A percentile compares a stretch with the other conserved stretches of the same genome.
Conservation (phyloP, 1,284 basidiomycete species). For the Heliocybe sulcata region DNA sequence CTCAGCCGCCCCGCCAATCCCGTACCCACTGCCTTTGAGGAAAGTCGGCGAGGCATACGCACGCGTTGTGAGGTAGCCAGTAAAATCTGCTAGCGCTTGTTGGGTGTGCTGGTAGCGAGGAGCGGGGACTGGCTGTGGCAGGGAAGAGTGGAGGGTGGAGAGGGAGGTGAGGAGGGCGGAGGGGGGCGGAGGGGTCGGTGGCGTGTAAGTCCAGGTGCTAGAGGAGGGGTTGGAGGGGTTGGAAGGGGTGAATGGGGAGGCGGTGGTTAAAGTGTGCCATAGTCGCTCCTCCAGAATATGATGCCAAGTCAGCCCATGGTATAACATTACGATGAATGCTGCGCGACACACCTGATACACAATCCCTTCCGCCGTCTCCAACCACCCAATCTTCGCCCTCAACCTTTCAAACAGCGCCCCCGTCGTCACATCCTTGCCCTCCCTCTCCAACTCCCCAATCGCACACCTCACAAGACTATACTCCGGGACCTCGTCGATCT, state of each 20-base stretch:
- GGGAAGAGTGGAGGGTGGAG: constrained; percentile 30
- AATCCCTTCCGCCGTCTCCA: constrained; percentile 40
- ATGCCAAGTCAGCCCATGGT: neutral
- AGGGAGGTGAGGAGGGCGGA: constrained; percentile 43
- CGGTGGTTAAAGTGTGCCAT: constrained; percentile 53
- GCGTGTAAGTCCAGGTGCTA: constrained; percentile 44
- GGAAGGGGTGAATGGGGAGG: constrained; percentile 35
- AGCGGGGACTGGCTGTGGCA: constrained; percentile 28
- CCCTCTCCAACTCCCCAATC: constrained; percentile 38
- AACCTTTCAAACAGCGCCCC: constrained; percentile 52
- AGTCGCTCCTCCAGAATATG: constrained; percentile 37
- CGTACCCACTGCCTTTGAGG: constrained; percentile 21
- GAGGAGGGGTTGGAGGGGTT: constrained; percentile 19
- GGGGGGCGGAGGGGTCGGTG: constrained; percentile 29
- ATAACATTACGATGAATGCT: too few species aligned
- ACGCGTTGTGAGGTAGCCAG: constrained; percentile 59
- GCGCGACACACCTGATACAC: constrained; percentile 50
- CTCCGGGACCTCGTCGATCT: constrained; percentile 31
- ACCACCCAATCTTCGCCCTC: constrained; percentile 48
- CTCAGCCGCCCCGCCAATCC: constrained; percentile 13
- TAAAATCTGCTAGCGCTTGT: constrained; percentile 53
- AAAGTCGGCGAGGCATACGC: constrained; percentile 36
- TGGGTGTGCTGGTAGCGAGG: constrained; percentile 38
- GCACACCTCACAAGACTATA: constrained; percentile 56
- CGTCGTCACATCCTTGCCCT: constrained; percentile 38